Conservation (phyloP, 345 rosid species). For the Geranium rotundifolium region DNA sequence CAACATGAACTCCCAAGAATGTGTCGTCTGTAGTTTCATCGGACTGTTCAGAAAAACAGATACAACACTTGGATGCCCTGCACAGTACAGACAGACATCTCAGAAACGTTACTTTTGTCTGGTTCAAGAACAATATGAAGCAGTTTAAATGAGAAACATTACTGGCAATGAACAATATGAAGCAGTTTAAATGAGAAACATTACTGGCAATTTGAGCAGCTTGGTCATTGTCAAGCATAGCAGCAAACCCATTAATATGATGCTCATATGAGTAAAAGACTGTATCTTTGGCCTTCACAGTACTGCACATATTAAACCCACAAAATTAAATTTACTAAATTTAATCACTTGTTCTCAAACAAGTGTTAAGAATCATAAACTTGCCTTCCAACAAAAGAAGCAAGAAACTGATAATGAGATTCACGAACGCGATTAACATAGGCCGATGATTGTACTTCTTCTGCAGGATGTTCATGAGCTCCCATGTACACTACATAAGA, state of each 20-base stretch:
- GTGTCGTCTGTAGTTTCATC: slow-evolving; percentile 29
- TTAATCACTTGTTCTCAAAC: too few relatives aligned
- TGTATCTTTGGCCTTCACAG: slow-evolving; percentile 25
- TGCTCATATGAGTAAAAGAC: slow-evolving; percentile 37
- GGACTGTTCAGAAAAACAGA: slow-evolving; percentile 24
- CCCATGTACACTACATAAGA: slow-evolving; percentile 29
- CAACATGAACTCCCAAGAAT: slow-evolving; percentile 38
- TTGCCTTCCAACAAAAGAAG: slow-evolving; percentile 24
- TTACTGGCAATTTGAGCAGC: slow-evolving; percentile 26
- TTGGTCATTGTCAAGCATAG: slow-evolving; percentile 30
- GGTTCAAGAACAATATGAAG: too few relatives aligned
- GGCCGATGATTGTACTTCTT: slow-evolving; percentile 1
- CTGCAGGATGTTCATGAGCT: slow-evolving; percentile 14
- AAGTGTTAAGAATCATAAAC: too few relatives aligned
- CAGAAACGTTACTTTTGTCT: too few relatives aligned
- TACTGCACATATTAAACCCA: slow-evolving; percentile 13
- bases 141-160: too few relatives aligned
- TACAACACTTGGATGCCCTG: slow-evolving; percentile 31
- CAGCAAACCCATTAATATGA: too few relatives aligned
- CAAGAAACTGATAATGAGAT: slow-evolving; percentile 23
- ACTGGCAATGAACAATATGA: too few relatives aligned
- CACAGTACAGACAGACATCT: neutral
- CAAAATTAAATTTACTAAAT: neutral
- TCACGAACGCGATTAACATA: slow-evolving; percentile 5
- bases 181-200: too few relatives aligned